A percentile compares a stretch with the other conserved stretches of the same genome.
These are phyloP conservation scores for Clitocybe nebularis DNA, from an alignment of 1,284 basidiomycete genomes.

Conservation along the genomic window DNA sequence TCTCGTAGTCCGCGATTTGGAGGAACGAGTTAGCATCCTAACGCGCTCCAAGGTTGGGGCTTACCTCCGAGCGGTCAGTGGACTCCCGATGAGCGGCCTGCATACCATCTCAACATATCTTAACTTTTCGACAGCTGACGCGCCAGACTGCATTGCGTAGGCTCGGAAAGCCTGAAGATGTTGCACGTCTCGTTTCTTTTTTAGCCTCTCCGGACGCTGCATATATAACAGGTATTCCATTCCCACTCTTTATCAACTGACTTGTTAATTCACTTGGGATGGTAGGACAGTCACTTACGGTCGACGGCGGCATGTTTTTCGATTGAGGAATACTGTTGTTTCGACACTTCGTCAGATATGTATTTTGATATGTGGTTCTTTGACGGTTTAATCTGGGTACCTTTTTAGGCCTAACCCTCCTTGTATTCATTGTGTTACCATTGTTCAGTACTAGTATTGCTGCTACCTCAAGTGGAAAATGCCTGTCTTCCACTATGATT, in stretches of 20 bases:
- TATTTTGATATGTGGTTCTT: background rate
- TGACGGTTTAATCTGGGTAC: too few relatives aligned
- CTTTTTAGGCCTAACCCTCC: too few relatives aligned
- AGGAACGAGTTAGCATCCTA: background rate
- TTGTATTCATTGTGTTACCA: too few relatives aligned
- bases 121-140: too few relatives aligned
- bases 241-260: background rate
- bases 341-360: too few relatives aligned
- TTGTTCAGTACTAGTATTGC: too few relatives aligned
- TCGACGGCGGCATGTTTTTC: background rate
- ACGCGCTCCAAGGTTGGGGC: background rate
- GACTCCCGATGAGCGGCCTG: too few relatives aligned
- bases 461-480: too few relatives aligned
- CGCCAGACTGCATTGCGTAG: background rate
- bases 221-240: constrained; percentile 6
- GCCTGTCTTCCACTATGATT: too few relatives aligned
- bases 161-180: constrained; percentile 5
- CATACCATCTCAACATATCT: too few relatives aligned
- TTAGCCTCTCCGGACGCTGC: constrained; percentile 1
- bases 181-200: constrained; percentile 4
- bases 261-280: background rate
- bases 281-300: background rate
- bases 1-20: background rate
- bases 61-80: too few relatives aligned
- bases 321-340: background rate